Evolutionary conservation across 2,329 filamentous ascomycete genomes (phyloP).

Genomic region (Zymoseptoria passerinii): DNA sequence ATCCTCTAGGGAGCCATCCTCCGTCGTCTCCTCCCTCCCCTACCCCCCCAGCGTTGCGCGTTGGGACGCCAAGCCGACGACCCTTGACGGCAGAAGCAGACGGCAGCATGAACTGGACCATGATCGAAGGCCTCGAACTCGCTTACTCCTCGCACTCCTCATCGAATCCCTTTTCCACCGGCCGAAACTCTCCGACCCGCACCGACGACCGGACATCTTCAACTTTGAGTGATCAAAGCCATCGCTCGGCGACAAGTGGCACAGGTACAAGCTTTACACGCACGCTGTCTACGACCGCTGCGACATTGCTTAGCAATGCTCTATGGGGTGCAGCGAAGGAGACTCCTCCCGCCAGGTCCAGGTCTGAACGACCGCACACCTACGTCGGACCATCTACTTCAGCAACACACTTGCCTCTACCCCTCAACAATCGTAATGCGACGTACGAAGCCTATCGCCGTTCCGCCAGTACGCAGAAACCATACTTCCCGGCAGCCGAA

Average conservation of each 20-base stretch:
- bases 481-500: neutral
- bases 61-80: constrained; percentile 7
- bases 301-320: constrained; percentile 14
- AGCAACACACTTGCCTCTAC: neutral
- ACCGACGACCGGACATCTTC: constrained; percentile 50
- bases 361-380: neutral
- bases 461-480: neutral
- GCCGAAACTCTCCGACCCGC: constrained; percentile 42
- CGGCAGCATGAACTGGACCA: constrained; percentile 24
- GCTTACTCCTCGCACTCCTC: constrained; percentile 5
- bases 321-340: neutral
- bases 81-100: constrained; percentile 15
- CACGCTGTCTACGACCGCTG: constrained; percentile 39
- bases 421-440: neutral
- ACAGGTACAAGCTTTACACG: constrained; percentile 27
- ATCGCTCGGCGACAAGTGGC: constrained; percentile 30
- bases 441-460: neutral
- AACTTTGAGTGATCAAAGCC: constrained; percentile 47
- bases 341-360: neutral
- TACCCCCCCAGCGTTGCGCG: neutral
- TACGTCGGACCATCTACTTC: neutral
- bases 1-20: constrained; percentile 30
- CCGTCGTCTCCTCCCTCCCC: constrained; percentile 10
- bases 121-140: constrained; percentile 9
- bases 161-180: constrained; percentile 15